Base-by-base conservation (phyloP, 75 land plant species). In the Picea glauca region DNA sequence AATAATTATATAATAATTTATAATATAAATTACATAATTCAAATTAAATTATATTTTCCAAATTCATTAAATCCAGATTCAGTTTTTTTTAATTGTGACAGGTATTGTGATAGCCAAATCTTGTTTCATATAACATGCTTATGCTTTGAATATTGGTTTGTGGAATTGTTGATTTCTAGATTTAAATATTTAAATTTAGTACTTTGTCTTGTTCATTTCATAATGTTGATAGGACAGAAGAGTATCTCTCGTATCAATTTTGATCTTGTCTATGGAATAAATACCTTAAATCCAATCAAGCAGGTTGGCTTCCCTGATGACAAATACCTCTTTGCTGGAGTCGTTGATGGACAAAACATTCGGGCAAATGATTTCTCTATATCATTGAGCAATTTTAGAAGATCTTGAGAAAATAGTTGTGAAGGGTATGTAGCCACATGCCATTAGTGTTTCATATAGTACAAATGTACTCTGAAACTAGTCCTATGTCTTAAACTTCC, bases 291-390 rank as follows among this genome's bases (percentile, higher is more conserved):
- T 12, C 23, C 86, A 58, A 80, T 89, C 58, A 81, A 82, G 78
- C 26, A 58, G 58, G 58, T 33, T 64, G 86, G 78, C 33, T 89
- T 89, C 38, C 91, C 91, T 57, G 30, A 76, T 32, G 85, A 77
- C 3, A 89, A 89, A 76, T 77, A 77, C 32, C 83, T 89, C 20
- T 89, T 89, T 86, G 91, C 86, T 81, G 91, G 91, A 70, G 80
- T 86, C 18, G 86, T 89, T 74, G 91, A 89, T 84, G 91, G 88
- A 15, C 75, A 88, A 61, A 89, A 86, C 80, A 89, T 86, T 54
- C 85, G 91, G 91, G 91, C 86, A 17, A 89, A 85, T 76, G 82
- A 89, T 73, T 77, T 89, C 20, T 80, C 87, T 68, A 77, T 86
- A 59, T 89, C 88, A 57, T 56, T 82, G 8, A 75, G 15, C 38